Evolutionary conservation across 345 rosid genomes (phyloP).

Genomic region (Aquilaria malaccensis): DNA sequence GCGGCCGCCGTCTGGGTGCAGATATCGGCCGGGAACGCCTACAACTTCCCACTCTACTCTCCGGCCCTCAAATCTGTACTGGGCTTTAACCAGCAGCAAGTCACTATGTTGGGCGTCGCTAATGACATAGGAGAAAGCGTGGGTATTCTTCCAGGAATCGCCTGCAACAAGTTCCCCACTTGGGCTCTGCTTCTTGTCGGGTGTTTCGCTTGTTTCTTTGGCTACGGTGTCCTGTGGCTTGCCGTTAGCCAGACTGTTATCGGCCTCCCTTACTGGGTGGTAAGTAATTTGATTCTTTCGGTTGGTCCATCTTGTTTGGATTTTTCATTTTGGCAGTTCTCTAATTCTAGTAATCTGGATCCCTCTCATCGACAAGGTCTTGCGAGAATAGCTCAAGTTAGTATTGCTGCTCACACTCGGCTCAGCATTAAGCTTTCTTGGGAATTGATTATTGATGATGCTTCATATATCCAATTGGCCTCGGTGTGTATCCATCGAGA

Average conservation of each 20-base stretch:
- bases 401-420: background rate
- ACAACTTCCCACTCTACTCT: slow-evolving; percentile 83
- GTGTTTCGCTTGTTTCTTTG: slow-evolving; percentile 58
- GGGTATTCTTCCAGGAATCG: slow-evolving; percentile 80
- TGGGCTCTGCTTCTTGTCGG: slow-evolving; percentile 80
- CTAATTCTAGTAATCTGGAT: background rate
- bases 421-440: background rate
- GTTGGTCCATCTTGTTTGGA: background rate
- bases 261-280: slow-evolving; percentile 82
- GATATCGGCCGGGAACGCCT: slow-evolving; percentile 54
- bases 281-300: slow-evolving; percentile 18
- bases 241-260: slow-evolving; percentile 51
- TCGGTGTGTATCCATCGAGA: too few species aligned
- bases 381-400: background rate
- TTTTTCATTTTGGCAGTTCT: background rate
- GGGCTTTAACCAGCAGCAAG: slow-evolving; percentile 74
- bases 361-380: background rate
- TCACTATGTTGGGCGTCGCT: slow-evolving; percentile 89
- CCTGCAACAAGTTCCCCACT: slow-evolving; percentile 86
- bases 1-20: slow-evolving; percentile 94
- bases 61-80: slow-evolving; percentile 62
- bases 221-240: slow-evolving; percentile 90
- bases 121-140: slow-evolving; percentile 86
- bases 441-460: too few species aligned
- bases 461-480: too few species aligned